A percentile compares a stretch with the other conserved stretches of the same genome.
These are phyloP conservation scores for Phtheirospermum japonicum DNA, from an alignment of 257 asterid genomes.

Conservation along the genomic window DNA sequence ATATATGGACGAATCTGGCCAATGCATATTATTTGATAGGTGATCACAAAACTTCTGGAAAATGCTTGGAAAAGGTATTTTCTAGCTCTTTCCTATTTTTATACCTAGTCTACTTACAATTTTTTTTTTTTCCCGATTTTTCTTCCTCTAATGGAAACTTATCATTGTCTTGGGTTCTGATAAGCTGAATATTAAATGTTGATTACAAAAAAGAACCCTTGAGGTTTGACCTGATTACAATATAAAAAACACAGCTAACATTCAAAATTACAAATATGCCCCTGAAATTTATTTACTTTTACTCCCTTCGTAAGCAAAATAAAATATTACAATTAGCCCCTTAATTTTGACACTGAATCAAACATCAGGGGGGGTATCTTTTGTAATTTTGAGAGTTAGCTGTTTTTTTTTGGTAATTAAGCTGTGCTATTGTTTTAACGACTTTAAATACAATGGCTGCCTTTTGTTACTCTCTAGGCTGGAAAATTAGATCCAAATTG, in stretches of 20 bases:
- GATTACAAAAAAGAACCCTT: too few relatives aligned
- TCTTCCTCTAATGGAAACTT: slow-evolving; percentile 1
- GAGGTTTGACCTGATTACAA: too few relatives aligned
- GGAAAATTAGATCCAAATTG: slow-evolving; percentile 96
- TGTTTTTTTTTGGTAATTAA: too few relatives aligned
- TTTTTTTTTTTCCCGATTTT: not conserved
- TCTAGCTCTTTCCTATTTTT: slow-evolving; percentile 6
- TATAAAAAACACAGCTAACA: too few relatives aligned
- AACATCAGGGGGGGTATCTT: too few relatives aligned
- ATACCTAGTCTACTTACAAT: not conserved
- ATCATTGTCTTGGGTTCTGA: not conserved
- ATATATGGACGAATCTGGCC: slow-evolving; percentile 89
- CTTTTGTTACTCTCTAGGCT: slow-evolving; percentile 51
- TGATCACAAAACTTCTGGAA: slow-evolving; percentile 75
- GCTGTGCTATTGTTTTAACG: slow-evolving; percentile 21
- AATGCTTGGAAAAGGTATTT: slow-evolving; percentile 89
- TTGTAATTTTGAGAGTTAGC: too few relatives aligned
- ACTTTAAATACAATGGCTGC: slow-evolving; percentile 22
- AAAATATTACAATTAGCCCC: too few relatives aligned
- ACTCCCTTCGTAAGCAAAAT: too few relatives aligned
- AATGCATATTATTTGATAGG: slow-evolving; percentile 84
- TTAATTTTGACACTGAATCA: too few relatives aligned
- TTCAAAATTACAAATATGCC: too few relatives aligned
- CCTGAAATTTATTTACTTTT: too few relatives aligned
- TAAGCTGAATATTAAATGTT: not conserved